phyloP scores from a whole-genome alignment of 2,329 filamentous ascomycete genomes.

The Diaporthe sp. region DNA sequence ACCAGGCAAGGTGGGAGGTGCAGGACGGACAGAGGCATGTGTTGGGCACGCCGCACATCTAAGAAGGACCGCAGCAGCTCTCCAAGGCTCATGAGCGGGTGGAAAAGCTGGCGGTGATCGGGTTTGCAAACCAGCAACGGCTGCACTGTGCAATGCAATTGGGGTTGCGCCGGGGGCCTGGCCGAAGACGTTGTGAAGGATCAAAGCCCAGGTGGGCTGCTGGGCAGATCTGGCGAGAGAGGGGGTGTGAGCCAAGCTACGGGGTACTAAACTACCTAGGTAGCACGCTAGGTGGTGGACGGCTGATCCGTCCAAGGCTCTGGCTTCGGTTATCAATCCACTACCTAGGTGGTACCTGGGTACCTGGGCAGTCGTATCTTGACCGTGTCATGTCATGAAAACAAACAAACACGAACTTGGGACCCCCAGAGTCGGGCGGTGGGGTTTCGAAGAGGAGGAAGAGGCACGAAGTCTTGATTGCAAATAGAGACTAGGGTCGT shows the following conservation, averaged over 20 bases:
- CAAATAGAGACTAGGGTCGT: conserved; percentile 19
- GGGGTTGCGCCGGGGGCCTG: background rate
- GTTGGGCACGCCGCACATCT: background rate
- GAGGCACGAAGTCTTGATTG: conserved; percentile 15
- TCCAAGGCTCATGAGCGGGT: background rate
- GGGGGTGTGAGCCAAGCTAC: background rate
- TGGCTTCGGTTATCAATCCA: background rate
- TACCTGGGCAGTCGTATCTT: too few relatives aligned
- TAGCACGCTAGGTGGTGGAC: background rate
- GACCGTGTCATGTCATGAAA: background rate
- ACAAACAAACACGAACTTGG: conserved; percentile 11
- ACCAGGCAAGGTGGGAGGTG: background rate
- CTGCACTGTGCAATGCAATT: background rate
- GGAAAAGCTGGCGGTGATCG: background rate
- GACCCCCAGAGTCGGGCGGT: conserved; percentile 2
- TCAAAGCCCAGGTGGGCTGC: background rate
- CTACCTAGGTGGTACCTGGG: too few relatives aligned
- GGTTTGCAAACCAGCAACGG: conserved; percentile 3
- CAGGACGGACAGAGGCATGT: background rate
- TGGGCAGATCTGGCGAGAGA: conserved; percentile 7
- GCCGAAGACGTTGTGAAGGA: background rate
- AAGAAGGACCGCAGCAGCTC: background rate
- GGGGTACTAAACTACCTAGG: too few relatives aligned
- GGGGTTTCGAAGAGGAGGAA: conserved; percentile 1
- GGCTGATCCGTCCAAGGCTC: background rate